Evolutionary conservation across 805 yeast genomes (phyloP).

Genomic region (Metschnikowia koreensis): DNA sequence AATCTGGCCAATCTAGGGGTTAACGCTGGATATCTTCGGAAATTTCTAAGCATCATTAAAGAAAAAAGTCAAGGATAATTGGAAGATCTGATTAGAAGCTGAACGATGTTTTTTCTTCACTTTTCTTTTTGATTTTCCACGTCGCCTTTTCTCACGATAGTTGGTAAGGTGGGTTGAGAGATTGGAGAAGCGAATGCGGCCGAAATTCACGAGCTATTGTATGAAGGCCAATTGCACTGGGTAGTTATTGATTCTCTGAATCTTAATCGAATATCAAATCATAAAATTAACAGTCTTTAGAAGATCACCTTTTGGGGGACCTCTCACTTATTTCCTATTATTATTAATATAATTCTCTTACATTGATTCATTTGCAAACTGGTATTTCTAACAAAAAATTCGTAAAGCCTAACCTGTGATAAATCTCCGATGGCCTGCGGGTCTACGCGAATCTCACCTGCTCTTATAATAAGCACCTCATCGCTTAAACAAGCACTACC

Average conservation of each 20-base stretch:
- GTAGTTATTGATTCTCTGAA: no score
- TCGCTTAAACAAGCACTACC: not conserved
- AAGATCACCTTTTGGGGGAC: no score
- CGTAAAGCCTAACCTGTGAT: no score
- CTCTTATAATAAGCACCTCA: constrained; percentile 1
- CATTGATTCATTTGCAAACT: not conserved
- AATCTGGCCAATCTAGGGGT: constrained; percentile 2
- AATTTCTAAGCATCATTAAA: not conserved
- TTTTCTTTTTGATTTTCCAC: no score
- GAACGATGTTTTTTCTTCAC: no score
- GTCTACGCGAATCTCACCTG: not conserved
- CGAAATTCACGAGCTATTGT: not conserved
- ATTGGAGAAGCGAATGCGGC: not conserved
- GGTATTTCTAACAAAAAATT: no score
- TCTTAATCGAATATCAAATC: no score
- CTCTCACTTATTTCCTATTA: not conserved
- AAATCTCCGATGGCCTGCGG: not conserved
- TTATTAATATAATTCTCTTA: not conserved
- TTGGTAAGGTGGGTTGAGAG: no score
- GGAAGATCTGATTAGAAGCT: no score
- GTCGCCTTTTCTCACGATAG: no score
- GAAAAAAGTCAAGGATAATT: no score
- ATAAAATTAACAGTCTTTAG: no score
- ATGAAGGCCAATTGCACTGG: not conserved
- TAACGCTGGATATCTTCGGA: not conserved